These are phyloP conservation scores for Xylariaceae sp. DNA, from an alignment of 2,329 filamentous ascomycete species.

Conservation along the genomic window DNA sequence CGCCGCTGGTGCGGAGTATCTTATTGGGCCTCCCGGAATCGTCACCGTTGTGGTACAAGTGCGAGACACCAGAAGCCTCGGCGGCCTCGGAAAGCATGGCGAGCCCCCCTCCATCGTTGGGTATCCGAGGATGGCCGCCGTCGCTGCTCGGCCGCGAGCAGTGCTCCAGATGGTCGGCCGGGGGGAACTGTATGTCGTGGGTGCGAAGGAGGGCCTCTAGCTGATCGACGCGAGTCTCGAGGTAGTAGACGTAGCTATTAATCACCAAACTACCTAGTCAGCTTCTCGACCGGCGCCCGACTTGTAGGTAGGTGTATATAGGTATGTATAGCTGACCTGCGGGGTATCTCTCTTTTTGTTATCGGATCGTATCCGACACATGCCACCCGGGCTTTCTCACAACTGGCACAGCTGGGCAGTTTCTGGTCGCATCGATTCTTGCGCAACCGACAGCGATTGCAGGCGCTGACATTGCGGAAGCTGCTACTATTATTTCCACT, in stretches of 20 bases:
- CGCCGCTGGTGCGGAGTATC: constrained; percentile 35
- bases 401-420: constrained; percentile 83
- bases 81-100: constrained; percentile 30
- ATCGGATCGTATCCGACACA: constrained; percentile 97
- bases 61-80: constrained; percentile 28
- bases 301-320: too few relatives aligned
- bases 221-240: constrained; percentile 79
- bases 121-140: constrained; percentile 29
- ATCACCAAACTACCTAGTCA: constrained; percentile 21
- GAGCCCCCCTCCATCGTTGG: constrained; percentile 31
- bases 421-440: constrained; percentile 96
- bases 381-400: constrained; percentile 84
- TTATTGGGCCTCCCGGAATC: constrained; percentile 51
- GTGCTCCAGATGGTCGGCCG: constrained; percentile 63
- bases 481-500: constrained; percentile 53
- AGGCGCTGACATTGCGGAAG: constrained; percentile 87
- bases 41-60: constrained; percentile 32
- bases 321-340: constrained; percentile 72
- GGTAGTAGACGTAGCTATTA: constrained; percentile 88
- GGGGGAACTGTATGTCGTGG: constrained; percentile 66
- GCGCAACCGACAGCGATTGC: constrained; percentile 83
- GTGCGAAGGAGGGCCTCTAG: constrained; percentile 70
- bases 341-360: constrained; percentile 89
- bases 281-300: too few relatives aligned
- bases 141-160: constrained; percentile 46